A percentile compares a stretch with the other conserved stretches of the same genome.
phyloP scores from a whole-genome alignment of 2,329 filamentous ascomycete species.

The Hymenoscyphus fraxineus region DNA sequence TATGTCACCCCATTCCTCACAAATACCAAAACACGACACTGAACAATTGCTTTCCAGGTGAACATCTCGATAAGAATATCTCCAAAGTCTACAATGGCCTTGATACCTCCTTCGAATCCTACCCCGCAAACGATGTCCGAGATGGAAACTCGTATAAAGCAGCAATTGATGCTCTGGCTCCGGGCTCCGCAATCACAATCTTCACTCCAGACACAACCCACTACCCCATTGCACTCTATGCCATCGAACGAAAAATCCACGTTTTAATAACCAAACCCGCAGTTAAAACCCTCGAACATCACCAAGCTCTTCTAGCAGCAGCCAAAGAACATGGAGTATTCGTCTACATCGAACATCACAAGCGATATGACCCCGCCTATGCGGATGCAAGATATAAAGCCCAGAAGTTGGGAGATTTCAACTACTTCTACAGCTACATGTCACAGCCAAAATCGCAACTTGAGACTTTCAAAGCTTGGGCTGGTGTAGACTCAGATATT shows the following conservation, averaged over 20 bases:
- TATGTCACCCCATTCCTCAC: constrained; percentile 39
- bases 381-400: constrained; percentile 79
- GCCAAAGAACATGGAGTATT: constrained; percentile 74
- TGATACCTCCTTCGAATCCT: constrained; percentile 82
- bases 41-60: constrained; percentile 46
- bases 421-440: constrained; percentile 91
- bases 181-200: constrained; percentile 88
- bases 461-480: constrained; percentile 41
- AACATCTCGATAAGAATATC: constrained; percentile 86
- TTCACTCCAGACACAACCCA: constrained; percentile 94
- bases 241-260: constrained; percentile 82
- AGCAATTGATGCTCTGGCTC: constrained; percentile 77
- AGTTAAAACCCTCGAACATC: constrained; percentile 77
- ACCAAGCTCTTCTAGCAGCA: constrained; percentile 70
- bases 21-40: constrained; percentile 5
- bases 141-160: constrained; percentile 83
- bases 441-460: constrained; percentile 31
- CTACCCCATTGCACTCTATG: constrained; percentile 87
- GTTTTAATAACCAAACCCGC: constrained; percentile 94
- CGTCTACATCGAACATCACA: constrained; percentile 94
- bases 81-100: constrained; percentile 81
- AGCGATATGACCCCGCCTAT: constrained; percentile 92
- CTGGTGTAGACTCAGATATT: constrained; percentile 86
- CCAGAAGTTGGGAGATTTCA: constrained; percentile 81
- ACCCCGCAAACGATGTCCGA: constrained; percentile 66